Conservation (phyloP, 2,329 filamentous ascomycete species). For the Aphanocladium album region DNA sequence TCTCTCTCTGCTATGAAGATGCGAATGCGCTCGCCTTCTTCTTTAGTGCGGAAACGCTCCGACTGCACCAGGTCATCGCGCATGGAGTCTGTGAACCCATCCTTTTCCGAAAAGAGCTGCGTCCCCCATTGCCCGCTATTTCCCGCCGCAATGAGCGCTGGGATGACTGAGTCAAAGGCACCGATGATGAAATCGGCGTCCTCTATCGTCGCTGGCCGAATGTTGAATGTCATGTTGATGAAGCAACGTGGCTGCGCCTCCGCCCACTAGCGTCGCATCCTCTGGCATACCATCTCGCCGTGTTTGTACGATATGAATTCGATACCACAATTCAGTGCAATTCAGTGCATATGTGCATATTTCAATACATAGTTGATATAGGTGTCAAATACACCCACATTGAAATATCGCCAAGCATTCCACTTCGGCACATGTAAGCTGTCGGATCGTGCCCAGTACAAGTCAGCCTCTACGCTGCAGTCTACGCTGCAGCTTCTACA, state of each 20-base stretch:
- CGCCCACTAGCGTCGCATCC: too few species aligned
- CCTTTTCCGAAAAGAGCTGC: conserved; percentile 20
- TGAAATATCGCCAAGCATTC: too few species aligned
- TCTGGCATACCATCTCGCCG: too few species aligned
- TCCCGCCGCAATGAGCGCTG: conserved; percentile 23
- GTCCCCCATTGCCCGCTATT: conserved; percentile 26
- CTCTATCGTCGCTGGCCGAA: conserved; percentile 19
- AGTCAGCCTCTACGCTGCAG: too few species aligned
- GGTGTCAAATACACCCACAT: too few species aligned
- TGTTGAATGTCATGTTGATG: conserved; percentile 18
- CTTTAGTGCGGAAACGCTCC: conserved; percentile 20
- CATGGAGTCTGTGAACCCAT: conserved; percentile 20
- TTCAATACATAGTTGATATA: too few species aligned
- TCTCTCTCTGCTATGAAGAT: conserved; percentile 24
- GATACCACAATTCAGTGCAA: too few species aligned
- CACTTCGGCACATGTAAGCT: too few species aligned
- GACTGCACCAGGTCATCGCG: conserved; percentile 20
- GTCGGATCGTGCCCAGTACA: too few species aligned
- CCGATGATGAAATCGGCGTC: conserved; percentile 26
- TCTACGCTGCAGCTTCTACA: too few species aligned
- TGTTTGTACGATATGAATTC: too few species aligned
- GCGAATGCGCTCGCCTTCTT: conserved; percentile 20
- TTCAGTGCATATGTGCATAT: too few species aligned
- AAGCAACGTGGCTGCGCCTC: neutral
- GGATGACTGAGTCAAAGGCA: conserved; percentile 26